Conservation (phyloP, 108 stramenopile species). For the Stephanodiscus triporus region DNA sequence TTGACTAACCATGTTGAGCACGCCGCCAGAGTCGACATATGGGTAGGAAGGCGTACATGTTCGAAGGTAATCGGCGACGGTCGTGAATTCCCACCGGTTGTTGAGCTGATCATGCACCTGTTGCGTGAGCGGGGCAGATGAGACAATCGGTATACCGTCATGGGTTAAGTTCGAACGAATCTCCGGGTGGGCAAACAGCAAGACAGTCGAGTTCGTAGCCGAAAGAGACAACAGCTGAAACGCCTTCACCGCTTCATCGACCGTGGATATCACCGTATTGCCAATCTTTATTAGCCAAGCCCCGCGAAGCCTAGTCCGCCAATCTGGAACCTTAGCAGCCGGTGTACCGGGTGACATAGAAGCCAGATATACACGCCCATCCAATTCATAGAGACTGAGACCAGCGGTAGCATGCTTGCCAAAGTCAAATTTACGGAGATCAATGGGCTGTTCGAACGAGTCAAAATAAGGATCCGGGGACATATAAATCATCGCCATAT, state of each 20-base stretch:
- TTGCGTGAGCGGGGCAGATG: too few relatives aligned
- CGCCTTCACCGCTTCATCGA: not conserved
- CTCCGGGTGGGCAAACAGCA: not conserved
- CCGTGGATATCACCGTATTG: not conserved
- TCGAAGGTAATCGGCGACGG: not conserved
- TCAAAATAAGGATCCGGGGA: too few relatives aligned
- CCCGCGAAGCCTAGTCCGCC: not conserved
- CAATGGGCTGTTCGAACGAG: too few relatives aligned
- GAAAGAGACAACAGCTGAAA: not conserved
- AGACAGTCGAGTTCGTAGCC: too few relatives aligned
- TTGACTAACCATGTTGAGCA: not conserved
- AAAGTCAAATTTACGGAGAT: too few relatives aligned
- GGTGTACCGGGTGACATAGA: not conserved
- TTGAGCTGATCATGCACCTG: too few relatives aligned
- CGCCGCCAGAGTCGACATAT: not conserved
- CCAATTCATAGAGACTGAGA: too few relatives aligned
- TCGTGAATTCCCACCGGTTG: too few relatives aligned
- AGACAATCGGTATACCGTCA: not conserved
- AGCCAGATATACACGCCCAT: not conserved
- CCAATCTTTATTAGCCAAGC: not conserved
- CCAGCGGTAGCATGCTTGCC: too few relatives aligned
- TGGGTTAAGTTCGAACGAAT: not conserved
- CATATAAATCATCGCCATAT: too few relatives aligned
- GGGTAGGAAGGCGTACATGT: too few relatives aligned
- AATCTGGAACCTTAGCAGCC: not conserved